Conservation (phyloP, 1,284 basidiomycete species). For the Microbotryomycetes sp. region DNA sequence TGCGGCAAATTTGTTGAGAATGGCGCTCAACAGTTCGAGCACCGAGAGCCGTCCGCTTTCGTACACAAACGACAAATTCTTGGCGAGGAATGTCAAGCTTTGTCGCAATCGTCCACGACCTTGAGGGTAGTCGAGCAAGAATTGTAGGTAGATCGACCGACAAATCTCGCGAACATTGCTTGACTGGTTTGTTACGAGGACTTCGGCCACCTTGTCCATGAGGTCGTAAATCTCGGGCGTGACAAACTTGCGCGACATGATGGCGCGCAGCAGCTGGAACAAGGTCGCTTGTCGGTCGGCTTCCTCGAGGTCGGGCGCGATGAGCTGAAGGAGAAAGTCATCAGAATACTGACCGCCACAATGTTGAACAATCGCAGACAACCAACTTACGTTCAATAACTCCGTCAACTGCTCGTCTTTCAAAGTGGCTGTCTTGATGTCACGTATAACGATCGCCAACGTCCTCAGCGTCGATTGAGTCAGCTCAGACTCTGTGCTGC, state of each 20-base stretch:
- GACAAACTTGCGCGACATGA: slow-evolving; percentile 82
- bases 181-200: slow-evolving; percentile 91
- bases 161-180: slow-evolving; percentile 84
- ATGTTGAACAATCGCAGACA: no score
- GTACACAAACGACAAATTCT: slow-evolving; percentile 84
- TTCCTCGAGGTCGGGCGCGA: slow-evolving; percentile 90
- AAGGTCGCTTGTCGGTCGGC: slow-evolving; percentile 76
- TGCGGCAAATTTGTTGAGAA: slow-evolving; percentile 77
- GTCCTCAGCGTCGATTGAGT: slow-evolving; percentile 84
- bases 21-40: slow-evolving; percentile 77
- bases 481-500: slow-evolving; percentile 82
- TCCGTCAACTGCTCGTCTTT: slow-evolving; percentile 84
- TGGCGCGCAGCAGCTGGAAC: slow-evolving; percentile 85
- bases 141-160: slow-evolving; percentile 81
- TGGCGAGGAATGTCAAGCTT: slow-evolving; percentile 86
- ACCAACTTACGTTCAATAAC: slow-evolving; percentile 45
- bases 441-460: slow-evolving; percentile 75
- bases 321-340: slow-evolving; percentile 49
- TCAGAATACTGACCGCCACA: no score
- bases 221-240: slow-evolving; percentile 96
- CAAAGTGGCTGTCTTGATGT: slow-evolving; percentile 68
- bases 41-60: slow-evolving; percentile 87
- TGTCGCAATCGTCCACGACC: slow-evolving; percentile 81
- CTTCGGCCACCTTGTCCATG: slow-evolving; percentile 89
- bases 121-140: slow-evolving; percentile 96